Conservation (phyloP, 768 basidiomycete species). For the Mycena chlorophos region DNA sequence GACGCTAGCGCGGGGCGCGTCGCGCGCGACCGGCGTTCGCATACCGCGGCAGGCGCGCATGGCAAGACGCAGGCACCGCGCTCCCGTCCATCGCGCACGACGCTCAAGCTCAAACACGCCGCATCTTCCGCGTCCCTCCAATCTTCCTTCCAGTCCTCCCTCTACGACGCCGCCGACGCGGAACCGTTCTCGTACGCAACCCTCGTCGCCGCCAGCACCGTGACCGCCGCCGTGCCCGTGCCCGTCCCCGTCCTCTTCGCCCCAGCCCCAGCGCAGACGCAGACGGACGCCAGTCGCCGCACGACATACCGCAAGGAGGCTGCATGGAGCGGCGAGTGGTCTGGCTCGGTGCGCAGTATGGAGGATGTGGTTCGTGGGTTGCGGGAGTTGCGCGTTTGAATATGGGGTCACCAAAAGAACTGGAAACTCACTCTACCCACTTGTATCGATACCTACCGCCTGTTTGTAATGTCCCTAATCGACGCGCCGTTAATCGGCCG, state of each 20-base stretch:
- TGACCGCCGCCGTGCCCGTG: not conserved
- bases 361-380: slow-evolving; percentile 17
- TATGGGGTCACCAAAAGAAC: no score
- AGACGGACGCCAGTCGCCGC: not conserved
- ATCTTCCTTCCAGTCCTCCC: not conserved
- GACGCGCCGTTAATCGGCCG: no score
- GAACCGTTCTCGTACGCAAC: slow-evolving; percentile 20
- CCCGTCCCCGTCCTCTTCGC: not conserved
- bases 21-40: no score
- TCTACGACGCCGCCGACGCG: not conserved
- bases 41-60: no score
- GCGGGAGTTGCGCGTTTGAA: slow-evolving; percentile 8
- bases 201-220: slow-evolving; percentile 3
- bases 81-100: slow-evolving; percentile 5
- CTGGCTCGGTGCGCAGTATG: slow-evolving; percentile 12
- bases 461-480: no score
- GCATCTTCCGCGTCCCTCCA: slow-evolving; percentile 13
- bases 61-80: not conserved
- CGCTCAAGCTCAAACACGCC: slow-evolving; percentile 8
- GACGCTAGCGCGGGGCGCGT: no score
- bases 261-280: no score
- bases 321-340: slow-evolving; percentile 19
- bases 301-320: slow-evolving; percentile 18
- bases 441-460: no score
- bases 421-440: no score